Conservation (phyloP, 768 basidiomycete species). For the Trametes gibbosa region DNA sequence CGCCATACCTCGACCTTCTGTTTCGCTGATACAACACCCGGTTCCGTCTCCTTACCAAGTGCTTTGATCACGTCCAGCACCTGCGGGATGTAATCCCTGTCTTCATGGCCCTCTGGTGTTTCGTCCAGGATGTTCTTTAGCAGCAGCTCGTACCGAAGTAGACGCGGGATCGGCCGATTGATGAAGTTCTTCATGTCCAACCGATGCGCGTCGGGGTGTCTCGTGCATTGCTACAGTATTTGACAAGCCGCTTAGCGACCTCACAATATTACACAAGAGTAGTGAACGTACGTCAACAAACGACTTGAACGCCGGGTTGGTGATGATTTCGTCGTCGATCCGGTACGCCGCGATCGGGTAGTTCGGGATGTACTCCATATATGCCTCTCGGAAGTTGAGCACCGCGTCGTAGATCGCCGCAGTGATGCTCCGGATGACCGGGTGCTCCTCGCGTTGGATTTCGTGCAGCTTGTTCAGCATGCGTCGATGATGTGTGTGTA, state of each 20-base stretch:
- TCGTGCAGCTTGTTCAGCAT: conserved; percentile 81
- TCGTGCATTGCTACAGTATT: conserved; percentile 41
- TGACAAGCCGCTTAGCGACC: neutral
- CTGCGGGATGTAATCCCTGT: conserved; percentile 76
- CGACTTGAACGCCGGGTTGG: conserved; percentile 73
- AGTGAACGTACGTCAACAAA: conserved; percentile 70
- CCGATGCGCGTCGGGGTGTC: conserved; percentile 74
- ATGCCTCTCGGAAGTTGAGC: conserved; percentile 88
- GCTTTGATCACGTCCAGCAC: conserved; percentile 85
- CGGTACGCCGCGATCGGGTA: conserved; percentile 88
- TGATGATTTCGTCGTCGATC: conserved; percentile 85
- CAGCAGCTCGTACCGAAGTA: conserved; percentile 85
- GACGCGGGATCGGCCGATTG: conserved; percentile 85
- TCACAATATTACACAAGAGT: neutral
- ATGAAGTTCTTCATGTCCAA: conserved; percentile 94
- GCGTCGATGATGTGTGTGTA: conserved; percentile 70
- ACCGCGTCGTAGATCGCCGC: conserved; percentile 86
- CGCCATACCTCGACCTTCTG: conserved; percentile 89
- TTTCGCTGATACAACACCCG: conserved; percentile 81
- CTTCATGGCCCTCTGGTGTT: conserved; percentile 73
- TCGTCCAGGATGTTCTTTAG: conserved; percentile 78
- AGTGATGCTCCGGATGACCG: conserved; percentile 73
- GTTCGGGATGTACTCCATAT: conserved; percentile 91
- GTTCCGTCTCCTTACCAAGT: conserved; percentile 84
- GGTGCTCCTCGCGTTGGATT: conserved; percentile 86